A percentile compares a stretch with the other conserved stretches of the same genome.
Evolutionary conservation across 140 eudicot genomes (phyloP).

Genomic region (Anethum foeniculum): DNA sequence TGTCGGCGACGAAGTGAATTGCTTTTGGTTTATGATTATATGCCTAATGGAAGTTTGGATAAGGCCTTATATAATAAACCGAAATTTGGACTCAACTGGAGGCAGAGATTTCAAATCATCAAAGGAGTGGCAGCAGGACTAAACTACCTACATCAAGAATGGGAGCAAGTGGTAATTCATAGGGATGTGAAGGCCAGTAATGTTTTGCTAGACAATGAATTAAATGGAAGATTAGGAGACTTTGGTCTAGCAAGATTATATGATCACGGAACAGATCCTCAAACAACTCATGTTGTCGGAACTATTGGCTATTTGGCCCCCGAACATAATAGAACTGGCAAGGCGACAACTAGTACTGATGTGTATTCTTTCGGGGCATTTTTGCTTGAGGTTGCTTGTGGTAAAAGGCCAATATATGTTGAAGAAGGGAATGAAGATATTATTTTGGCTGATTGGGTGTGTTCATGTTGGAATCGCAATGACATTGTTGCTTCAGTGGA

Average conservation of each 20-base stretch:
- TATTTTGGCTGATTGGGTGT: slow-evolving; percentile 16
- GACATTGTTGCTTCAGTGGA: slow-evolving; percentile 15
- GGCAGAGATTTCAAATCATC: slow-evolving; percentile 18
- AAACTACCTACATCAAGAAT: slow-evolving; percentile 21
- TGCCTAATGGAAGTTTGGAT: slow-evolving; percentile 37
- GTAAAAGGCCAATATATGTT: slow-evolving; percentile 20
- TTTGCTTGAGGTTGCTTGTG: slow-evolving; percentile 23
- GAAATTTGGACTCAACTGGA: slow-evolving; percentile 13
- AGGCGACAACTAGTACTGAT: slow-evolving; percentile 23
- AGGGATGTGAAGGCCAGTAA: slow-evolving; percentile 28
- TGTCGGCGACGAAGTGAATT: slow-evolving; percentile 23
- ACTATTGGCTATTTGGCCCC: slow-evolving; percentile 30
- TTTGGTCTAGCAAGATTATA: slow-evolving; percentile 27
- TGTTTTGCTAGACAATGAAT: slow-evolving; percentile 21
- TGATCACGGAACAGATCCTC: slow-evolving; percentile 25
- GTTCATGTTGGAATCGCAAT: slow-evolving; percentile 12
- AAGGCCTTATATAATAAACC: slow-evolving; percentile 10
- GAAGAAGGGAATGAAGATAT: not conserved
- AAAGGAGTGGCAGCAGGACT: slow-evolving; percentile 30
- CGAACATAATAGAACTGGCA: slow-evolving; percentile 18
- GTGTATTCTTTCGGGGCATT: slow-evolving; percentile 26
- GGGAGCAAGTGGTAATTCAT: slow-evolving; percentile 26
- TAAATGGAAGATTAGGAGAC: slow-evolving; percentile 26
- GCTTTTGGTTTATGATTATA: slow-evolving; percentile 28
- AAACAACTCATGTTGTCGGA: slow-evolving; percentile 25